Evolutionary conservation across 1,284 basidiomycete genomes (phyloP).

Genomic region (Leccinum pachyderme): DNA sequence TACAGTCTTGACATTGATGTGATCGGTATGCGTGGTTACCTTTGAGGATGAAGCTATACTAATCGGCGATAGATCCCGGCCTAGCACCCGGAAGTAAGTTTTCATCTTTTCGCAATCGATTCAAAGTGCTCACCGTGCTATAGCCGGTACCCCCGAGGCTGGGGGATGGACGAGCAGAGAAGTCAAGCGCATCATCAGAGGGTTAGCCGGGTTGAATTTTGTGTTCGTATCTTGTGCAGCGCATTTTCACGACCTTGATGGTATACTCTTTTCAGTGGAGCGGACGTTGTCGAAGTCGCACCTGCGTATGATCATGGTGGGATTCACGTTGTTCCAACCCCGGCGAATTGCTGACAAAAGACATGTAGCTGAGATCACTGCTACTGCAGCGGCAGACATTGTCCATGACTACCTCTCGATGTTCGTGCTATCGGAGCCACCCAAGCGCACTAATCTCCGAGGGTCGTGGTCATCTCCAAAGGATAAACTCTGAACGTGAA

Average conservation of each 20-base stretch:
- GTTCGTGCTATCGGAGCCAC: constrained; percentile 38
- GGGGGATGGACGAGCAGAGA: constrained; percentile 84
- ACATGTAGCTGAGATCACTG: constrained; percentile 54
- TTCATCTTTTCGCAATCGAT: background rate
- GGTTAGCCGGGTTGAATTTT: constrained; percentile 73
- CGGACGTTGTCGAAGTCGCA: constrained; percentile 71
- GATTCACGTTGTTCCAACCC: constrained; percentile 5
- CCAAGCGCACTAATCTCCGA: constrained; percentile 18
- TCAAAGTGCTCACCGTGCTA: constrained; percentile 8
- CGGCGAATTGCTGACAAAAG: constrained; percentile 35
- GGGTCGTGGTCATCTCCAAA: constrained; percentile 5
- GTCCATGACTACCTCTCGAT: constrained; percentile 61
- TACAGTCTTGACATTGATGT: constrained; percentile 74
- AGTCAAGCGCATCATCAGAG: constrained; percentile 75
- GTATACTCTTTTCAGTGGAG: constrained; percentile 16
- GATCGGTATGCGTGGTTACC: constrained; percentile 47
- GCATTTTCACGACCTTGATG: background rate
- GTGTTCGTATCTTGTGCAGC: constrained; percentile 51
- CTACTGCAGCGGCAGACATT: constrained; percentile 59
- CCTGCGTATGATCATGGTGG: constrained; percentile 73
- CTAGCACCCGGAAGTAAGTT: constrained; percentile 73
- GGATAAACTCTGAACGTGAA: constrained; percentile 25
- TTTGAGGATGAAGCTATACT: constrained; percentile 2
- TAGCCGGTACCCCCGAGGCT: constrained; percentile 81
- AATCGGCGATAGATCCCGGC: constrained; percentile 60